A percentile compares a stretch with the other conserved stretches of the same genome.
Conservation (phyloP, 805 yeast genomes). For the Nakazawaea sp. region DNA sequence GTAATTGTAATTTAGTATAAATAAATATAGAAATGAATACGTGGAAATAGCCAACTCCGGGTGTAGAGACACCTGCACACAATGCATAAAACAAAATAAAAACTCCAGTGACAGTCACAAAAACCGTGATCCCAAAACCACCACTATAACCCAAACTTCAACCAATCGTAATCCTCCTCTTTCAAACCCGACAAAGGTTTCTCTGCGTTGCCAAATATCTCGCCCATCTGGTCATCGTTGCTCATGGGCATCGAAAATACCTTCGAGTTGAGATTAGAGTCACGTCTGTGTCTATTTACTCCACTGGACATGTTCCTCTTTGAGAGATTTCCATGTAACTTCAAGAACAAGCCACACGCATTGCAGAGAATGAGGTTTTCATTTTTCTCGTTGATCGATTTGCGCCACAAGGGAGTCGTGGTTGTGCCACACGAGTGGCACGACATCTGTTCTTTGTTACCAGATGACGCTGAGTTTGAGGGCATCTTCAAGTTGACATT, state of each 20-base stretch:
- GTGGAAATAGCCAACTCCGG: no score
- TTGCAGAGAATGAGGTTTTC: constrained; percentile 82
- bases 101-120: background rate
- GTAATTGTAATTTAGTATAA: no score
- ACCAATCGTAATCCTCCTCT: constrained; percentile 30
- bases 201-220: background rate
- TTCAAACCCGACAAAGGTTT: background rate
- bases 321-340: constrained; percentile 69
- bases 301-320: constrained; percentile 5
- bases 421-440: constrained; percentile 89
- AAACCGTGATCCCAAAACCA: background rate
- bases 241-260: no score
- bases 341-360: constrained; percentile 87
- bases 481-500: constrained; percentile 1
- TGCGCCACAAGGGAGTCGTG: constrained; percentile 91
- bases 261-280: no score
- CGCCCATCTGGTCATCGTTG: constrained; percentile 11
- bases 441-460: constrained; percentile 27
- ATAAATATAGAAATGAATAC: no score
- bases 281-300: no score
- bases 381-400: constrained; percentile 49
- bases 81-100: background rate
- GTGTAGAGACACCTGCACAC: no score
- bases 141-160: constrained; percentile 23
- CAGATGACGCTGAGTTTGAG: background rate